These are phyloP conservation scores for Biscogniauxia marginata DNA, from an alignment of 2,329 filamentous ascomycete genomes.

Conservation along the genomic window DNA sequence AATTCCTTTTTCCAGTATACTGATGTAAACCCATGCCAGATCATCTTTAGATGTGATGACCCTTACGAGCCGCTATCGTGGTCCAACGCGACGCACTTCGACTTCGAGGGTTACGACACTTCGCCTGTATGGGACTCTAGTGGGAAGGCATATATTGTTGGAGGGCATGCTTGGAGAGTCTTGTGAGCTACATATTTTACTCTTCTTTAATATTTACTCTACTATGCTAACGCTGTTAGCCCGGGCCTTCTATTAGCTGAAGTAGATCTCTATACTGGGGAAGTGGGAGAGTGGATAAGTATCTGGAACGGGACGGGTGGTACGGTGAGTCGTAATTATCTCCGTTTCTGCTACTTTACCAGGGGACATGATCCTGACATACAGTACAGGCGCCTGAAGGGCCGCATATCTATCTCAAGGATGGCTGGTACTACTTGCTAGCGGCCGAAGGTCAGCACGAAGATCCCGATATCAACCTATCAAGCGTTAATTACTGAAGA, in stretches of 20 bases:
- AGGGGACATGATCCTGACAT: too few relatives aligned
- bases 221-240: conserved; percentile 16
- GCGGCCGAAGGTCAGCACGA: conserved; percentile 45
- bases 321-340: conserved; percentile 29
- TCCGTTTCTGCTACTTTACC: too few relatives aligned
- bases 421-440: conserved; percentile 52
- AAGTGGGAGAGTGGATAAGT: conserved; percentile 35
- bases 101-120: conserved; percentile 52
- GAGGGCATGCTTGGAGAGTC: conserved; percentile 38
- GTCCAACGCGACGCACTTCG: conserved; percentile 48
- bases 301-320: conserved; percentile 51
- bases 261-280: conserved; percentile 40
- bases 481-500: not conserved
- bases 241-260: conserved; percentile 41
- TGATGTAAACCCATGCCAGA: conserved; percentile 21
- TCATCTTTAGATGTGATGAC: conserved; percentile 45
- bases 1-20: not conserved
- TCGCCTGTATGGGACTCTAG: conserved; percentile 56
- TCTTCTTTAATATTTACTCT: not conserved
- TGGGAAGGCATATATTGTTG: conserved; percentile 50
- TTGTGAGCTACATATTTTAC: conserved; percentile 15
- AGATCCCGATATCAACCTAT: not conserved
- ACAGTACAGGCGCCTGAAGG: conserved; percentile 45
- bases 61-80: conserved; percentile 44
- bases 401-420: conserved; percentile 52